Evolutionary conservation across 371 early-diverging fungal species (phyloP).

Genomic region (Apophysomyces sp.): DNA sequence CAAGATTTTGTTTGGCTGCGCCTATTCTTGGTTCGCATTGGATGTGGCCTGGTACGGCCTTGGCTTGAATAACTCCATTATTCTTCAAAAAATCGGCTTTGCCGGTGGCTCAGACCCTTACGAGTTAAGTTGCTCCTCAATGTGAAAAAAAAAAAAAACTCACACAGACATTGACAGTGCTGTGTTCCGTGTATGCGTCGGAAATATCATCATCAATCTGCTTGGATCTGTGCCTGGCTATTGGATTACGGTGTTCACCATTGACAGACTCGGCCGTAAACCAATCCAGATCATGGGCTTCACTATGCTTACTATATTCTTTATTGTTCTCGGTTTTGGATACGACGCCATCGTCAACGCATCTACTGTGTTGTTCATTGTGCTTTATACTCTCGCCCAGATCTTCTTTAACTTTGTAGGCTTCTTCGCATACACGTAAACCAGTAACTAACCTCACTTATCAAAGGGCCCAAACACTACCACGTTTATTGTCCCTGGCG

Average conservation of each 20-base stretch:
- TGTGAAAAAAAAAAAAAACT: not conserved
- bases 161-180: conserved; percentile 25
- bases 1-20: conserved; percentile 58
- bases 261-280: conserved; percentile 84
- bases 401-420: conserved; percentile 90
- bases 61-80: conserved; percentile 76
- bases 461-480: conserved; percentile 74
- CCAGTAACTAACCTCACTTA: not conserved
- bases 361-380: conserved; percentile 63
- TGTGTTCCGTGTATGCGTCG: conserved; percentile 61
- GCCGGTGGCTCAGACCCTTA: conserved; percentile 52
- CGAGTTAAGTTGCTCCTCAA: conserved; percentile 4
- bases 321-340: conserved; percentile 44
- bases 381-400: conserved; percentile 75
- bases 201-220: conserved; percentile 76
- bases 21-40: conserved; percentile 74
- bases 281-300: conserved; percentile 79
- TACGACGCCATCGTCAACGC: conserved; percentile 48
- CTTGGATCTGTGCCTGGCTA: conserved; percentile 88
- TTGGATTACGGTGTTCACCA: conserved; percentile 78
- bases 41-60: conserved; percentile 90
- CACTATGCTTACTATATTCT: conserved; percentile 46
- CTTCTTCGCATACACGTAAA: not conserved
- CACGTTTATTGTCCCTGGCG: conserved; percentile 82
- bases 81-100: conserved; percentile 68